phyloP scores from a whole-genome alignment of 805 yeast species.

The Myxozyma udenii region DNA sequence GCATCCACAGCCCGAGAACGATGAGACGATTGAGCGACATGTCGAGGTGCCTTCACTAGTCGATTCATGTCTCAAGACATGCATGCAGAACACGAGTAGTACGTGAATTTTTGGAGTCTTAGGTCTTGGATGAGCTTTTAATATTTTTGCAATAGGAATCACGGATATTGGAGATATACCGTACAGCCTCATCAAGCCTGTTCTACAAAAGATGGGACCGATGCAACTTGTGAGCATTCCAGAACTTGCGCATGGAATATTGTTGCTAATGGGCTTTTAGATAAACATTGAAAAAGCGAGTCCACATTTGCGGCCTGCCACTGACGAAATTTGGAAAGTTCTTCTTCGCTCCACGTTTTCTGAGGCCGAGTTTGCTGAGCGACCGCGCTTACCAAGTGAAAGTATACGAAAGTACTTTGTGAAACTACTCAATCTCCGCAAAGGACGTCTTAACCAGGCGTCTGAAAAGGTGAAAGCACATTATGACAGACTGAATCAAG shows the following conservation, averaged over 20 bases:
- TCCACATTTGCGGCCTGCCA: slow-evolving; percentile 33
- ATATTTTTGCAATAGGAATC: slow-evolving; percentile 30
- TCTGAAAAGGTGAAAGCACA: slow-evolving; percentile 21
- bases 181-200: slow-evolving; percentile 40
- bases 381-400: not conserved
- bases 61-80: slow-evolving; percentile 29
- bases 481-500: slow-evolving; percentile 14
- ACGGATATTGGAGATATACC: slow-evolving; percentile 42
- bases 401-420: slow-evolving; percentile 29
- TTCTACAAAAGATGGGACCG: slow-evolving; percentile 36
- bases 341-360: slow-evolving; percentile 37
- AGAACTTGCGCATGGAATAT: not conserved
- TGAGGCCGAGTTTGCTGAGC: slow-evolving; percentile 31
- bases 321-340: slow-evolving; percentile 39
- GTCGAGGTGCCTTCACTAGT: slow-evolving; percentile 9
- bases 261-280: slow-evolving; percentile 1
- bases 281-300: slow-evolving; percentile 16
- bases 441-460: slow-evolving; percentile 8
- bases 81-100: slow-evolving; percentile 32
- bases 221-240: slow-evolving; percentile 35
- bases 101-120: slow-evolving; percentile 8
- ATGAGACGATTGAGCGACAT: too few relatives aligned
- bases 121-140: not conserved
- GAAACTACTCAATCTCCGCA: slow-evolving; percentile 38
- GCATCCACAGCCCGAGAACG: too few relatives aligned